These are phyloP conservation scores for Pythium utonaiense DNA, from an alignment of 352 stramenopile genomes.

Conservation along the genomic window DNA sequence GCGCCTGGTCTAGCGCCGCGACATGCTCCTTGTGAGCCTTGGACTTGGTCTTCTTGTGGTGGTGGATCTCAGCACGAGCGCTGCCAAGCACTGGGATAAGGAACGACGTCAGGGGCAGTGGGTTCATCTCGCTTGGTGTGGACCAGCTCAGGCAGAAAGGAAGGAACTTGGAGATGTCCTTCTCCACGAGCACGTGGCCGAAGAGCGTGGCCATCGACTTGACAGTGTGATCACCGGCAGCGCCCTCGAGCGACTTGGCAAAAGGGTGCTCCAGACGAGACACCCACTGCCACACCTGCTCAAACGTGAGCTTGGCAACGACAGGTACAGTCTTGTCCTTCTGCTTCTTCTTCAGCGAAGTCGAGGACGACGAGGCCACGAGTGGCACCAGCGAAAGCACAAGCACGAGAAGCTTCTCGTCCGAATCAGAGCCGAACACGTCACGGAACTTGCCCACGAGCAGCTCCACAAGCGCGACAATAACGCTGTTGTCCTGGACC, in stretches of 20 bases:
- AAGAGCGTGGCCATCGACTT: conserved; percentile 36
- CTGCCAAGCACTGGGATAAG: conserved; percentile 53
- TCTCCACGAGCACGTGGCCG: conserved; percentile 36
- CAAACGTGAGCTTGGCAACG: conserved; percentile 18
- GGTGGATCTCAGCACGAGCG: conserved; percentile 29
- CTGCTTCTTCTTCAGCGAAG: conserved; percentile 20
- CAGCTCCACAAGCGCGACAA: conserved; percentile 51
- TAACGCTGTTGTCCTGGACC: conserved; percentile 18
- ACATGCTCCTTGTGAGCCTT: conserved; percentile 43
- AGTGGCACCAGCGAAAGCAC: conserved; percentile 46
- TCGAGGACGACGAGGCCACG: conserved; percentile 5
- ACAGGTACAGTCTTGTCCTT: conserved; percentile 4
- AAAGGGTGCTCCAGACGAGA: conserved; percentile 54
- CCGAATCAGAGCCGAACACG: conserved; percentile 23
- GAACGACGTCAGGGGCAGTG: conserved; percentile 42
- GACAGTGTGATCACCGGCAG: conserved; percentile 6
- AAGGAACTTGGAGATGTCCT: conserved; percentile 34
- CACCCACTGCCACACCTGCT: conserved; percentile 45
- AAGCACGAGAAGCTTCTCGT: conserved; percentile 60
- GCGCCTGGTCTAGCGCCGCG: conserved; percentile 38
- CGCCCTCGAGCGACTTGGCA: conserved; percentile 17
- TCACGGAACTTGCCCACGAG: conserved; percentile 45
- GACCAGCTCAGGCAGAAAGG: conserved; percentile 67
- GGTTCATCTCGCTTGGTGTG: conserved; percentile 42
- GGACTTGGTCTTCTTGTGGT: conserved; percentile 32